Evolutionary conservation across 352 stramenopile genomes (phyloP).

Genomic region (Phytophthora citricola): DNA sequence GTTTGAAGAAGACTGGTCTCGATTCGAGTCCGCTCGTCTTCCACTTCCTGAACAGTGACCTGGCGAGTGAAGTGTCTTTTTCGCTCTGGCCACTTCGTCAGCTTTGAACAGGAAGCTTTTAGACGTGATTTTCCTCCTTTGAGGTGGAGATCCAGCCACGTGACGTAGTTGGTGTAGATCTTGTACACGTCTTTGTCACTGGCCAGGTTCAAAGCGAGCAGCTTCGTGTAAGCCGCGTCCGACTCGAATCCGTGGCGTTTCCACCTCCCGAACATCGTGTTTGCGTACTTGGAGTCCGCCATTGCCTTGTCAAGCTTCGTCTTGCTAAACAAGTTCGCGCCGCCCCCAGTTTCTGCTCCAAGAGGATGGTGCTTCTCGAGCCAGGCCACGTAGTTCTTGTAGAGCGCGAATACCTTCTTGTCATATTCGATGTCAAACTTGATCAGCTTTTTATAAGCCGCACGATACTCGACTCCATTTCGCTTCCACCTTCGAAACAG

Average conservation of each 20-base stretch:
- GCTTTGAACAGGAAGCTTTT: background rate
- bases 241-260: too few species aligned
- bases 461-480: background rate
- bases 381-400: background rate
- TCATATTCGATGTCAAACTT: background rate
- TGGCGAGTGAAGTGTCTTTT: background rate
- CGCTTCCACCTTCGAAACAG: slow-evolving; percentile 17
- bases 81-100: background rate
- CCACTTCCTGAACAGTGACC: slow-evolving; percentile 6
- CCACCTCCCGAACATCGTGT: background rate
- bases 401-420: background rate
- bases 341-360: background rate
- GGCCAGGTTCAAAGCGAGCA: background rate
- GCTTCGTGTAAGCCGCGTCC: background rate
- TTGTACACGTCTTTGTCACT: background rate
- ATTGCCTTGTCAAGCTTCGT: background rate
- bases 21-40: background rate
- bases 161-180: slow-evolving; percentile 3
- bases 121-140: background rate
- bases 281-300: background rate
- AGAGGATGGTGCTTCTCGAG: background rate
- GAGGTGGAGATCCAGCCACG: slow-evolving; percentile 1
- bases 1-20: background rate
- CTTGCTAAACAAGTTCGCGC: slow-evolving; percentile 2
- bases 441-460: background rate